These are phyloP conservation scores for Arctium lappa DNA, from an alignment of 129 eudicot species.

Conservation along the genomic window DNA sequence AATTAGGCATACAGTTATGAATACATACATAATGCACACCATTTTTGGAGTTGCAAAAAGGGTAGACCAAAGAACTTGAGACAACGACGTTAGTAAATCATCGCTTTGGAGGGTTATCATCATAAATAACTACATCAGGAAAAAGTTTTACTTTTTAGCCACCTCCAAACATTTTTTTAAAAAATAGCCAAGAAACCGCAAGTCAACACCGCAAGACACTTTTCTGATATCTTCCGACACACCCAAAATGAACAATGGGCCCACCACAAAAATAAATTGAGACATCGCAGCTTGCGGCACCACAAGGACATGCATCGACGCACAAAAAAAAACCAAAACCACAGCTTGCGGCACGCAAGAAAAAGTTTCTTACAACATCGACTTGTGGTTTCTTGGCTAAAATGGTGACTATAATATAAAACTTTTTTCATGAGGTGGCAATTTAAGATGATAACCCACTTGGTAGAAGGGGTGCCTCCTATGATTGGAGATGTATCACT, in stretches of 20 bases:
- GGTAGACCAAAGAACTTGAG: neutral
- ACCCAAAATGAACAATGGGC: neutral
- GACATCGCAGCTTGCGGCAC: too few relatives aligned
- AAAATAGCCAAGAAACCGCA: neutral
- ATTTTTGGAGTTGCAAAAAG: neutral
- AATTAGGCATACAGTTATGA: neutral
- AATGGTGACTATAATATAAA: neutral
- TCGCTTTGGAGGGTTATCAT: neutral
- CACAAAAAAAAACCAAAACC: too few relatives aligned
- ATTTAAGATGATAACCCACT: neutral
- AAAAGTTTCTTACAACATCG: neutral
- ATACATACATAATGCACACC: neutral
- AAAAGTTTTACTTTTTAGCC: too few relatives aligned
- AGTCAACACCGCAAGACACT: neutral
- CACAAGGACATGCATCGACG: too few relatives aligned
- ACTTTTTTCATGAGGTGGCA: neutral
- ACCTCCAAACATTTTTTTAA: too few relatives aligned
- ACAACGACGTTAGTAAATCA: slow-evolving; percentile 15
- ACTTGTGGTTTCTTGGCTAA: neutral
- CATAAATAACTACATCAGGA: neutral
- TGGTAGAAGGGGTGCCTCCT: neutral
- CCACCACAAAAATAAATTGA: too few relatives aligned
- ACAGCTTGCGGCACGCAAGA: neutral
- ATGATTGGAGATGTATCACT: slow-evolving; percentile 14
- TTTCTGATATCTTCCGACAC: neutral